Conservation (phyloP, 2,329 filamentous ascomycete genomes). For the Calonectria henricotiae region DNA sequence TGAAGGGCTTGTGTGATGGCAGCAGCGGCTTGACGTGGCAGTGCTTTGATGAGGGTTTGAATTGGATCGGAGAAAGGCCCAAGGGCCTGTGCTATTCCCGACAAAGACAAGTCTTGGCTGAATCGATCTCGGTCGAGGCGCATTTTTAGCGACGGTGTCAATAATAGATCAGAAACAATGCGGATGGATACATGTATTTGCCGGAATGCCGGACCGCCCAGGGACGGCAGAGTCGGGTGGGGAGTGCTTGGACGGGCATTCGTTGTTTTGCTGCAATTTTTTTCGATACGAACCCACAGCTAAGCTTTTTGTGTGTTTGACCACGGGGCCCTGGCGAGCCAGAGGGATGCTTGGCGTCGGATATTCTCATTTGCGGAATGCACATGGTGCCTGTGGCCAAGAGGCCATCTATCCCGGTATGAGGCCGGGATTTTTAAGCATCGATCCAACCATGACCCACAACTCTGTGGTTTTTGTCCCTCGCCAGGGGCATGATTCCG, state of each 20-base stretch:
- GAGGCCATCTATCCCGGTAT: slow-evolving; percentile 14
- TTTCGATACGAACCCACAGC: slow-evolving; percentile 22
- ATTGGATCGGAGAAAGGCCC: slow-evolving; percentile 16
- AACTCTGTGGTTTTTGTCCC: slow-evolving; percentile 18
- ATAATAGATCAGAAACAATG: neutral
- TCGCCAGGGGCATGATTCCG: neutral
- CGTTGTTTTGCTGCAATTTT: slow-evolving; percentile 5
- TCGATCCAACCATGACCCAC: slow-evolving; percentile 23
- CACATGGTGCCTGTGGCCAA: neutral
- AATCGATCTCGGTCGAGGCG: slow-evolving; percentile 16
- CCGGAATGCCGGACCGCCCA: slow-evolving; percentile 12
- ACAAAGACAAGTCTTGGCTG: slow-evolving; percentile 22
- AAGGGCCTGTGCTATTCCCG: slow-evolving; percentile 11
- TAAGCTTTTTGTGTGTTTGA: slow-evolving; percentile 1
- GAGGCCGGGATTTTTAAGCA: slow-evolving; percentile 8
- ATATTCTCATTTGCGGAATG: slow-evolving; percentile 17
- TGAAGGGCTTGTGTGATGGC: neutral
- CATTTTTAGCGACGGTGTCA: neutral
- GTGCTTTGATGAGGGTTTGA: neutral
- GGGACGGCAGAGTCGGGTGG: neutral
- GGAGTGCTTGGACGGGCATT: slow-evolving; percentile 6
- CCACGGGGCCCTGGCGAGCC: slow-evolving; percentile 13
- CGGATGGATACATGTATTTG: slow-evolving; percentile 5
- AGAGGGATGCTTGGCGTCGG: slow-evolving; percentile 11
- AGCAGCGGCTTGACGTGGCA: neutral